Percentiles rank a stretch among this genome's conserved stretches.
phyloP scores from a whole-genome alignment of 768 basidiomycete genomes.

The Pisolithus marmoratus region DNA sequence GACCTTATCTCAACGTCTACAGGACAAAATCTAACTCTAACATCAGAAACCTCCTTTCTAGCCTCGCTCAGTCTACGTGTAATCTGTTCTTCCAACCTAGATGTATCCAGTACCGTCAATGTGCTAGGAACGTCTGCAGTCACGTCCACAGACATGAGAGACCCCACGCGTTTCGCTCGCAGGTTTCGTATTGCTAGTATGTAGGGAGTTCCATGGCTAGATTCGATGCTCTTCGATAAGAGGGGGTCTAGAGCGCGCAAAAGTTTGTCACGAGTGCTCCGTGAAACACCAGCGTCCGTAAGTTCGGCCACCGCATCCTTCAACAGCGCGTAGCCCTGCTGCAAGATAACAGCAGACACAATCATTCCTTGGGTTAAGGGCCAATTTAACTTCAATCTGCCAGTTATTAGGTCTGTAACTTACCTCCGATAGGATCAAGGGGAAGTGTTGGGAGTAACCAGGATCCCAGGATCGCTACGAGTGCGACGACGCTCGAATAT shows the following conservation, averaged over 20 bases:
- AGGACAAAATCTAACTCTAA: slow-evolving; percentile 58
- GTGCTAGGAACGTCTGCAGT: slow-evolving; percentile 60
- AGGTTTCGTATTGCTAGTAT: slow-evolving; percentile 48
- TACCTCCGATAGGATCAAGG: slow-evolving; percentile 91
- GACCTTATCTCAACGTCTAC: slow-evolving; percentile 17
- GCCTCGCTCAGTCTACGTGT: slow-evolving; percentile 45
- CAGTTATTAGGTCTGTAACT: slow-evolving; percentile 13
- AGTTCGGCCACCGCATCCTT: slow-evolving; percentile 72
- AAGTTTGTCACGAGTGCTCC: slow-evolving; percentile 47
- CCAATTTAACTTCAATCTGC: slow-evolving; percentile 1
- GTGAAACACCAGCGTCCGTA: slow-evolving; percentile 76
- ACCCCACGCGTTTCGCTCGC: slow-evolving; percentile 74
- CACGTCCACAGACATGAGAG: slow-evolving; percentile 79
- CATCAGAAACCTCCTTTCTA: slow-evolving; percentile 66
- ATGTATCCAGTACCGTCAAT: slow-evolving; percentile 54
- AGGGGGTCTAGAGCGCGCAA: slow-evolving; percentile 53
- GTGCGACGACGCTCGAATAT: slow-evolving; percentile 86
- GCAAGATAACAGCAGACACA: slow-evolving; percentile 86
- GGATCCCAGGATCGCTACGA: slow-evolving; percentile 88
- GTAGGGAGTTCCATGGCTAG: slow-evolving; percentile 11
- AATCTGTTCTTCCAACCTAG: slow-evolving; percentile 59
- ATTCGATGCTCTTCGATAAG: slow-evolving; percentile 26
- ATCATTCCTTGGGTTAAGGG: slow-evolving; percentile 50
- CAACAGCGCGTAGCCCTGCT: slow-evolving; percentile 67
- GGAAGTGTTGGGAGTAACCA: slow-evolving; percentile 82